These are phyloP conservation scores for Rhizopus microsporus DNA, from an alignment of 371 early-diverging fungal genomes.

Conservation along the genomic window DNA sequence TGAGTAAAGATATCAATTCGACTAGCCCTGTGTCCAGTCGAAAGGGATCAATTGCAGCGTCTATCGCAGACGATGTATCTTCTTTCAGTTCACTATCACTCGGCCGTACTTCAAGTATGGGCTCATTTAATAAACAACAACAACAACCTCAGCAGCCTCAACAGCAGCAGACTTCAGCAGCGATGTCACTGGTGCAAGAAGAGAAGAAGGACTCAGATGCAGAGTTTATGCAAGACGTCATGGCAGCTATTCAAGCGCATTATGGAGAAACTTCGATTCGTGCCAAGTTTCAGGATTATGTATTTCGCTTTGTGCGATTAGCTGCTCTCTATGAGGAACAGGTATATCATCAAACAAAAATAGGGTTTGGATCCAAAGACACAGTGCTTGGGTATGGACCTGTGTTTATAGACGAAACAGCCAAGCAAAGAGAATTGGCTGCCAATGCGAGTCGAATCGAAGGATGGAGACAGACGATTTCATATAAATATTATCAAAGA, in stretches of 20 bases:
- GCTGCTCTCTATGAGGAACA: conserved; percentile 81
- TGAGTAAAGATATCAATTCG: conserved; percentile 71
- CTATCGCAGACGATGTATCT: conserved; percentile 7
- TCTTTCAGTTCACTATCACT: conserved; percentile 26
- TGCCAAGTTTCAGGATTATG: conserved; percentile 84
- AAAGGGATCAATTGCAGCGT: conserved; percentile 24
- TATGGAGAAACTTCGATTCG: conserved; percentile 87
- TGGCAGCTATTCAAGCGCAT: conserved; percentile 79
- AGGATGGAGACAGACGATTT: conserved; percentile 78
- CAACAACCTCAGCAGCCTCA: conserved; percentile 14
- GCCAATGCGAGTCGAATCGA: conserved; percentile 79
- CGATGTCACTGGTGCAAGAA: not conserved
- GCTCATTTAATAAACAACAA: conserved; percentile 6
- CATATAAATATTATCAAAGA: conserved; percentile 66
- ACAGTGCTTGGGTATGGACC: conserved; percentile 67
- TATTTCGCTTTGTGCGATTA: conserved; percentile 80
- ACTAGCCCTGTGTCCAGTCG: conserved; percentile 4
- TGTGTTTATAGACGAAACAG: conserved; percentile 70
- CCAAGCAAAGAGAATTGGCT: conserved; percentile 61
- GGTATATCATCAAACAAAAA: conserved; percentile 61
- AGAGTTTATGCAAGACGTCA: conserved; percentile 71
- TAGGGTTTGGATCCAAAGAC: conserved; percentile 49
- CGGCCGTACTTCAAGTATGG: conserved; percentile 20
- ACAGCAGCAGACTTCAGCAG: not conserved
- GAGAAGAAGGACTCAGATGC: conserved; percentile 48